phyloP scores from a whole-genome alignment of 1,139 yeast species.

The Yamadazyma conglobata region DNA sequence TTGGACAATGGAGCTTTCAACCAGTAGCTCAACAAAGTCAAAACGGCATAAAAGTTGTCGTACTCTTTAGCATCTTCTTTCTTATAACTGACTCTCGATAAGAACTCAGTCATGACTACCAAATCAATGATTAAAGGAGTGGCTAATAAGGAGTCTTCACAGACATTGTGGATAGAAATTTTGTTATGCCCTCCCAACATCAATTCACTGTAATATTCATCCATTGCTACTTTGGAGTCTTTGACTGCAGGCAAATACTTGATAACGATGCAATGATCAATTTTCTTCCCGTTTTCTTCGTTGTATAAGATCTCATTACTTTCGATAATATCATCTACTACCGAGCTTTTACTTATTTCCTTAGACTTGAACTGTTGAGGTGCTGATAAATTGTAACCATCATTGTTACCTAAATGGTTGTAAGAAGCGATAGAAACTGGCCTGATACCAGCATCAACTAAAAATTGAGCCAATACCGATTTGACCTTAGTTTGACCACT shows the following conservation, averaged over 20 bases:
- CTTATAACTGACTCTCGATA: conserved; percentile 80
- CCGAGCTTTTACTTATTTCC: conserved; percentile 91
- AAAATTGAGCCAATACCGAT: conserved; percentile 91
- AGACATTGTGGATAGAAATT: conserved; percentile 88
- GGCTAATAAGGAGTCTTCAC: conserved; percentile 94
- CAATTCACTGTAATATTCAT: conserved; percentile 92
- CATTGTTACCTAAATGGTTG: conserved; percentile 95
- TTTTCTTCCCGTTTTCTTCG: conserved; percentile 69
- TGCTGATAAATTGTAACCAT: conserved; percentile 87
- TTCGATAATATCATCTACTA: conserved; percentile 91
- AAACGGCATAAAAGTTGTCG: conserved; percentile 76
- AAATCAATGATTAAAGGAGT: conserved; percentile 92
- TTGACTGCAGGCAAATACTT: conserved; percentile 94
- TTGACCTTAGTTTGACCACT: conserved; percentile 95
- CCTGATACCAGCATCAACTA: conserved; percentile 96
- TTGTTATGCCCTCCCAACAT: conserved; percentile 98
- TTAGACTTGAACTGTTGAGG: conserved; percentile 93
- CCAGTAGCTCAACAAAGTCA: conserved; percentile 91
- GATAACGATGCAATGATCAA: conserved; percentile 94
- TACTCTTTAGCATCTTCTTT: conserved; percentile 41
- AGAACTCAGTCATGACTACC: conserved; percentile 85
- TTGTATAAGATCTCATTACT: conserved; percentile 85
- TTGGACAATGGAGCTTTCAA: conserved; percentile 93
- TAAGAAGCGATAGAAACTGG: conserved; percentile 93
- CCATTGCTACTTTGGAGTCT: conserved; percentile 97